phyloP scores from a whole-genome alignment of 164 flowering plant genomes.

The Magnolia changhungtana region DNA sequence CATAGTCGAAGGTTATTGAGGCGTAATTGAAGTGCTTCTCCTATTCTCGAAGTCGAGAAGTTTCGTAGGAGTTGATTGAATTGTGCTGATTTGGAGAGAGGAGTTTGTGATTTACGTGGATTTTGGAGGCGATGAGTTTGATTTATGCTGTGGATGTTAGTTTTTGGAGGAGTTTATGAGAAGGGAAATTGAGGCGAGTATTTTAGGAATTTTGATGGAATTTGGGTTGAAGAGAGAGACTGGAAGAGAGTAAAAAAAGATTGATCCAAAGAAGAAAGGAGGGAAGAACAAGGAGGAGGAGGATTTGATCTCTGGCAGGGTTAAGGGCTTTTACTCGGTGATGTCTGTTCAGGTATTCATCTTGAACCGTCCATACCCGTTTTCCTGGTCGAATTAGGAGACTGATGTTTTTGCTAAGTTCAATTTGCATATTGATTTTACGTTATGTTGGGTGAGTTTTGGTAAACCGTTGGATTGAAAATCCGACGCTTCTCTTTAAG shows the following conservation, averaged over 20 bases:
- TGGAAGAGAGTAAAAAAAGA: too few species aligned
- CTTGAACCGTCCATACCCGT: neutral
- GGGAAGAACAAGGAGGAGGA: neutral
- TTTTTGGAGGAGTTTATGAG: neutral
- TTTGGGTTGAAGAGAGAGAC: neutral
- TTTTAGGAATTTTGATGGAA: neutral
- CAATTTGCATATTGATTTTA: too few species aligned
- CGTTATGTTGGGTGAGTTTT: too few species aligned
- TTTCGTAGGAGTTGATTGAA: neutral
- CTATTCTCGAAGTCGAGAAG: neutral
- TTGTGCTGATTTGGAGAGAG: neutral
- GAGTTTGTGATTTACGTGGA: neutral
- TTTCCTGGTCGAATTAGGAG: neutral
- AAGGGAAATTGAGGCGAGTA: neutral
- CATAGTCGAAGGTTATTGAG: neutral
- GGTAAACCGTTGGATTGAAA: neutral
- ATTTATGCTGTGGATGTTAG: neutral
- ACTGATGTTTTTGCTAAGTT: neutral
- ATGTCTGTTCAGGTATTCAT: constrained; percentile 21
- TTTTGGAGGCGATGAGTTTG: neutral
- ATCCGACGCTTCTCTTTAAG: neutral
- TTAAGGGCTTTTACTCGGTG: neutral
- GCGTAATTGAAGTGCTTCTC: too few species aligned
- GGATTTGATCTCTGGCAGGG: neutral
- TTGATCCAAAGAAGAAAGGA: neutral